These are phyloP conservation scores for Phytophthora pisi DNA, from an alignment of 352 stramenopile genomes.

Conservation along the genomic window DNA sequence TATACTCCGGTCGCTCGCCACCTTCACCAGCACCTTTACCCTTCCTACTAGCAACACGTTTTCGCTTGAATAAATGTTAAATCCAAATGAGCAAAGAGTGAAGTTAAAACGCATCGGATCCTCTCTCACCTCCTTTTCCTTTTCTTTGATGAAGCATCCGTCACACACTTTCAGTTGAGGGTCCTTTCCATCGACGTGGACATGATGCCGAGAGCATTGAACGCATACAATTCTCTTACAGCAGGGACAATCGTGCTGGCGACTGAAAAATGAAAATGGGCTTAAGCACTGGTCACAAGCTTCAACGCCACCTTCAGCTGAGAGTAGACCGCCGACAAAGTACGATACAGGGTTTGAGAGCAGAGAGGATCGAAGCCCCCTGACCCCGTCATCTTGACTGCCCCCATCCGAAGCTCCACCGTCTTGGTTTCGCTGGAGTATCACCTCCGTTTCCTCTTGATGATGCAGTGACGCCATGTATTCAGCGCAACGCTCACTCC, in stretches of 20 bases:
- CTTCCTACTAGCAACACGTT: constrained; percentile 33
- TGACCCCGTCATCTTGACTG: constrained; percentile 39
- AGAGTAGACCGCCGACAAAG: constrained; percentile 59
- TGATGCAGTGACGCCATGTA: constrained; percentile 52
- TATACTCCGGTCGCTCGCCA: constrained; percentile 56
- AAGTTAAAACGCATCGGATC: not conserved
- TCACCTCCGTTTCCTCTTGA: constrained; percentile 55
- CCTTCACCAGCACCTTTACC: constrained; percentile 7
- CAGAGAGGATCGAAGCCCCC: constrained; percentile 57
- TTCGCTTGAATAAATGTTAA: constrained; percentile 42
- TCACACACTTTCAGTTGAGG: constrained; percentile 68
- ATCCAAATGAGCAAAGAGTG: not conserved
- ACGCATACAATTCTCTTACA: constrained; percentile 65
- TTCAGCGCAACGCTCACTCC: constrained; percentile 42
- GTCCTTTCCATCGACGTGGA: constrained; percentile 47
- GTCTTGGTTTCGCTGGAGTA: constrained; percentile 45
- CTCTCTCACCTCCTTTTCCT: constrained; percentile 56
- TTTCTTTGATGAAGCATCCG: constrained; percentile 77
- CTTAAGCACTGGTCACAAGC: constrained; percentile 62
- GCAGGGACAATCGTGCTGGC: constrained; percentile 53
- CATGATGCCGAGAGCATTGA: constrained; percentile 61
- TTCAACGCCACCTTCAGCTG: constrained; percentile 37
- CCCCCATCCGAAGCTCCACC: constrained; percentile 5
- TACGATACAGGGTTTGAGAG: constrained; percentile 75
- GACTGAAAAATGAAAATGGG: constrained; percentile 79